phyloP scores from a whole-genome alignment of 192 early-diverging fungal genomes.

The Coemansia sp. region DNA sequence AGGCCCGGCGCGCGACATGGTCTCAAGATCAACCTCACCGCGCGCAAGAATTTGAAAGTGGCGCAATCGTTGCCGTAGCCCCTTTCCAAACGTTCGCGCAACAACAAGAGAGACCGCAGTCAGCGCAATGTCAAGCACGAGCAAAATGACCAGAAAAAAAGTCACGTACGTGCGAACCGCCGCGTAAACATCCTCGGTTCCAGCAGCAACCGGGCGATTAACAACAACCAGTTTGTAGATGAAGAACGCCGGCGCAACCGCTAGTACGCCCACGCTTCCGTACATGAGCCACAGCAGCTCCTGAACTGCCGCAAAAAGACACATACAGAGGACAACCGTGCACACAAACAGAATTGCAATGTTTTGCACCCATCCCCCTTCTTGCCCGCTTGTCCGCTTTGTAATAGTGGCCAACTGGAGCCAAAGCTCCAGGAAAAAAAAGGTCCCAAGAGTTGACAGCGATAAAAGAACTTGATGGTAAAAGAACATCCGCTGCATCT shows the following conservation, averaged over 20 bases:
- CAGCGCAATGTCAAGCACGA: conserved; percentile 15
- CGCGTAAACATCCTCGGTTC: not conserved
- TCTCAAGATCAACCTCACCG: conserved; percentile 20
- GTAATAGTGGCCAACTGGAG: conserved; percentile 53
- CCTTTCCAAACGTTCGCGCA: conserved; percentile 18
- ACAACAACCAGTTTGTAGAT: conserved; percentile 36
- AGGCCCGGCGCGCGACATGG: not conserved
- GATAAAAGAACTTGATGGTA: conserved; percentile 33
- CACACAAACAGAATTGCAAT: conserved; percentile 4
- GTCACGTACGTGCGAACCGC: conserved; percentile 14
- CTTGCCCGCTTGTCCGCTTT: conserved; percentile 11
- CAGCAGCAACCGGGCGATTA: not conserved
- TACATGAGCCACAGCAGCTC: conserved; percentile 40
- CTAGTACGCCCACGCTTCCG: conserved; percentile 11
- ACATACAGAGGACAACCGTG: conserved; percentile 12
- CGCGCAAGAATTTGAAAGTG: conserved; percentile 28
- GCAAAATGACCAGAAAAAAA: conserved; percentile 16
- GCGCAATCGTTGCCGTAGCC: conserved; percentile 23
- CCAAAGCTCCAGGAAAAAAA: conserved; percentile 41
- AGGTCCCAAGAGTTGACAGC: conserved; percentile 22
- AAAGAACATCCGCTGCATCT: conserved; percentile 49
- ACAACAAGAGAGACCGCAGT: conserved; percentile 6
- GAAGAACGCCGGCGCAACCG: conserved; percentile 18
- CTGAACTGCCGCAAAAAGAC: conserved; percentile 21
- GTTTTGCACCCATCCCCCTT: conserved; percentile 15